A percentile compares a stretch with the other conserved stretches of the same genome.
Evolutionary conservation across 225 moss, liverwort and hornwort species (phyloP).

Genomic region (Pseudisothecium myosuroides): DNA sequence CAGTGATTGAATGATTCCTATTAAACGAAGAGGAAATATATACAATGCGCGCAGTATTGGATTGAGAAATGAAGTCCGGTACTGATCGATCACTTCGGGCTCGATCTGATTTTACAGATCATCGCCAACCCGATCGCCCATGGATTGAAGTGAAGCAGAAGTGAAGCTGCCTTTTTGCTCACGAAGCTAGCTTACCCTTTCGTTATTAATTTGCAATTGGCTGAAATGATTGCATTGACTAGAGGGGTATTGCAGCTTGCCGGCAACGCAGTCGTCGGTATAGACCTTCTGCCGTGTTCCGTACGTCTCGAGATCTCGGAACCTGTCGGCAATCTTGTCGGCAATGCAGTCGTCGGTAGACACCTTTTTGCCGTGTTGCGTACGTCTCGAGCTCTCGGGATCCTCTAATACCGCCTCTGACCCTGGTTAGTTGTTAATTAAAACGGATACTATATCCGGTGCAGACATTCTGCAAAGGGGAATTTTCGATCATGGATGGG

Average conservation of each 20-base stretch:
- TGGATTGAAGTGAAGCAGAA: neutral
- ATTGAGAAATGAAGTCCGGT: neutral
- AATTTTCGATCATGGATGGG: neutral
- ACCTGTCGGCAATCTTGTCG: too few species aligned
- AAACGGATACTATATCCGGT: neutral
- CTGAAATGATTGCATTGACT: neutral
- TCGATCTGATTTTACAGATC: neutral
- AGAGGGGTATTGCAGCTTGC: too few species aligned
- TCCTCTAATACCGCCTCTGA: neutral
- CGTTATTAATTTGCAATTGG: neutral
- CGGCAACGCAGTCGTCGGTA: neutral
- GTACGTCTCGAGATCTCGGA: too few species aligned
- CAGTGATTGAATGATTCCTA: neutral
- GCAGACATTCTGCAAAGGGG: neutral
- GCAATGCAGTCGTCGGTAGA: too few species aligned
- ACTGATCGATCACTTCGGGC: neutral
- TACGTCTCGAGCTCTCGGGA: too few species aligned
- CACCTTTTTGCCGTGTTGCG: neutral
- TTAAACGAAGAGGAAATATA: neutral
- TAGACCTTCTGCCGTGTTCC: too few species aligned
- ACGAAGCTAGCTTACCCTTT: neutral
- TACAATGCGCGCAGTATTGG: neutral
- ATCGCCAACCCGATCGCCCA: too few species aligned
- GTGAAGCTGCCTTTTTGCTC: neutral
- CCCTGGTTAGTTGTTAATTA: neutral